Percentiles rank a stretch among this genome's conserved stretches.
Conservation (phyloP, 2,329 filamentous ascomycete genomes). For the Cladorrhinum sp. region DNA sequence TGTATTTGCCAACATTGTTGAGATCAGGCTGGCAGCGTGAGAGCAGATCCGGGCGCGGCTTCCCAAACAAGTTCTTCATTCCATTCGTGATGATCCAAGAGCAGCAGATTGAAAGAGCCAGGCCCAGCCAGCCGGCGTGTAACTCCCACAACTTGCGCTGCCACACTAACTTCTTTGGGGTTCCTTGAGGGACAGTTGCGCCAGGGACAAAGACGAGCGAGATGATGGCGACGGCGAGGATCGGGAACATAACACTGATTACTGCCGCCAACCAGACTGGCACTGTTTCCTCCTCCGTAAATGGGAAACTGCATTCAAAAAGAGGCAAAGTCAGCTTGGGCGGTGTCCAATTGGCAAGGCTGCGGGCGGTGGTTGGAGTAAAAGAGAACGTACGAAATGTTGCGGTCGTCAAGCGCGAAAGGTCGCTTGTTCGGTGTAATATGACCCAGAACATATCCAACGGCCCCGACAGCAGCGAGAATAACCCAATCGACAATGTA, state of each 20-base stretch:
- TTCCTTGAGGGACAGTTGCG: constrained; percentile 59
- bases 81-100: constrained; percentile 80
- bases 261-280: constrained; percentile 62
- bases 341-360: neutral
- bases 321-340: constrained; percentile 9
- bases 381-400: constrained; percentile 62
- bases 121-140: constrained; percentile 79
- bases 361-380: neutral
- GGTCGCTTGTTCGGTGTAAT: constrained; percentile 64
- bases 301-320: constrained; percentile 58
- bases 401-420: constrained; percentile 69
- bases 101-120: constrained; percentile 67
- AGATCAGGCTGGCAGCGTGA: constrained; percentile 75
- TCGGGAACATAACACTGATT: constrained; percentile 62
- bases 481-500: constrained; percentile 75
- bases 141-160: constrained; percentile 86
- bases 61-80: constrained; percentile 73
- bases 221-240: constrained; percentile 64
- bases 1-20: constrained; percentile 54
- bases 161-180: constrained; percentile 66
- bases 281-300: constrained; percentile 67
- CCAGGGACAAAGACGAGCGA: constrained; percentile 71
- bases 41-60: constrained; percentile 78
- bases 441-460: constrained; percentile 58
- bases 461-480: constrained; percentile 55